Base-by-base conservation (phyloP, 768 basidiomycete species). In the Podaxis sp. region DNA sequence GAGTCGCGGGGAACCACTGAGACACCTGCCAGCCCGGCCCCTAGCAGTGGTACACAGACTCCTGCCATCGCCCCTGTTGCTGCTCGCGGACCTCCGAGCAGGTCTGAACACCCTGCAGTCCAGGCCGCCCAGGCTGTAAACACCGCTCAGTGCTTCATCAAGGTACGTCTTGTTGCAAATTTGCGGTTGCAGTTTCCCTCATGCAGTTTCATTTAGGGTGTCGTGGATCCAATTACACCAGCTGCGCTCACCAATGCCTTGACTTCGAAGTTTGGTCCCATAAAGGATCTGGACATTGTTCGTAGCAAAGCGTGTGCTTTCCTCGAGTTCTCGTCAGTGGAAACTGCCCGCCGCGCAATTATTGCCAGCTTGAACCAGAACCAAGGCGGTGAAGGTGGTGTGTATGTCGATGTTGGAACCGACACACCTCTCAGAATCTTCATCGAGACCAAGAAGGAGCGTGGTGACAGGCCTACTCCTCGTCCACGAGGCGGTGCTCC, bases 361-460 rank as follows among this genome's bases (percentile, higher is more conserved):
- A 76, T 84, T 28, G 82, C 90, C 2, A 89, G 86, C 38, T 74
- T 97, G 54, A 83, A 87, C 1, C 72, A 76, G 33, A 64, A 70
- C 44, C 86, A 88, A 66, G 95, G 95, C 63, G 96, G 95, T 40
- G 93, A 96, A 66, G 95, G 95, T 60, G 96, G 95, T 13, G 82
- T 99, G 65, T 87, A 84, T 71, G 74, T 96, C 56, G 90, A 91
- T 53, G 80, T 82, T 8, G 88, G 84, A 0, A 84, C 83, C 3
- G 86, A 85, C 6, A 74, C 65, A 2, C 77, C 75, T 62, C 74
- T 83, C 37, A 79, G 89, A 63, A 87, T 98, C 63, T 81, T 78
- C 64, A 86, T 98, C 38, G 95, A 96, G 82, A 92, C 90, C 48
- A 85, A 92, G 74, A 97, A 95, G 80, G 95, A 98, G 78, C 84